phyloP scores from a whole-genome alignment of 2,329 filamentous ascomycete species.

The Penicillium vulpinum region DNA sequence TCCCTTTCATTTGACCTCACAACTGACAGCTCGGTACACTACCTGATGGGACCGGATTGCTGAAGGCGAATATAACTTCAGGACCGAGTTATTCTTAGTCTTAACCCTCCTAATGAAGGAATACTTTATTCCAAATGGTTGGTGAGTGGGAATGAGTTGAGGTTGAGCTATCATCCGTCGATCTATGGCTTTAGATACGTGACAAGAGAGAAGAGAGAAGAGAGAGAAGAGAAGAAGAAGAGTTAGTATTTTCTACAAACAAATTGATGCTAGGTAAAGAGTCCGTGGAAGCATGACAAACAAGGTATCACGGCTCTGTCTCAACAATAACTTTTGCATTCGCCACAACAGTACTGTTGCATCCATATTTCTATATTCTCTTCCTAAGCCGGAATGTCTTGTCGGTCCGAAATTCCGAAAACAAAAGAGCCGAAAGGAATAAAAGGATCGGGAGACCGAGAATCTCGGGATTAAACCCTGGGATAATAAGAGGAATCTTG shows the following conservation, averaged over 20 bases:
- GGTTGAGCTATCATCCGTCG: too few relatives aligned
- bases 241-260: too few relatives aligned
- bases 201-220: too few relatives aligned
- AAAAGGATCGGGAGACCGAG: conserved; percentile 7
- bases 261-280: too few relatives aligned
- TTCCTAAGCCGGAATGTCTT: neutral
- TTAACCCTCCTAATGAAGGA: too few relatives aligned
- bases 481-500: neutral
- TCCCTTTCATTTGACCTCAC: neutral
- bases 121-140: too few relatives aligned
- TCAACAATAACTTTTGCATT: neutral
- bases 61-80: neutral
- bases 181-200: neutral
- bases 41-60: neutral
- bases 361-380: neutral
- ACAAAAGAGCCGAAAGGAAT: neutral
- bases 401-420: neutral
- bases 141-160: neutral
- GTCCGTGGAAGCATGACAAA: too few relatives aligned
- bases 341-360: neutral
- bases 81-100: neutral
- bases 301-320: too few relatives aligned
- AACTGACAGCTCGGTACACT: neutral
- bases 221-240: too few relatives aligned
- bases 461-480: neutral